A percentile compares a stretch with the other conserved stretches of the same genome.
phyloP scores from a whole-genome alignment of 2,329 filamentous ascomycete genomes.

The Intubia oerlemansii region DNA sequence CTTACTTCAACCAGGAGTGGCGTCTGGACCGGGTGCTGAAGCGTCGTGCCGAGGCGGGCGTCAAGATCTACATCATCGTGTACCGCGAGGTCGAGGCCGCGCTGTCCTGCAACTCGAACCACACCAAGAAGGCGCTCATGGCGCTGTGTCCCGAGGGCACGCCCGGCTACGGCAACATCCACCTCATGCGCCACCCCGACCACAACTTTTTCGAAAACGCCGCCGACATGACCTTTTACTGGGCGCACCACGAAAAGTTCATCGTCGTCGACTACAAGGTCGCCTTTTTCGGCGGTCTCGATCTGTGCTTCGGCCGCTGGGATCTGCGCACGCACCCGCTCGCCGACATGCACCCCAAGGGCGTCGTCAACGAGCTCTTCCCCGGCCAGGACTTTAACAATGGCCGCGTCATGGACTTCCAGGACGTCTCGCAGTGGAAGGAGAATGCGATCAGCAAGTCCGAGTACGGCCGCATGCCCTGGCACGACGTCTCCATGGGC shows the following conservation, averaged over 20 bases:
- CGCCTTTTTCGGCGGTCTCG: constrained; percentile 85
- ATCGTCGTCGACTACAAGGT: constrained; percentile 81
- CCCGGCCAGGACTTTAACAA: constrained; percentile 98
- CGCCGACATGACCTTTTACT: constrained; percentile 92
- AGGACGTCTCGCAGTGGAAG: constrained; percentile 81
- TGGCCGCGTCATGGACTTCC: constrained; percentile 88
- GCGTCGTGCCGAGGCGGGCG: constrained; percentile 70
- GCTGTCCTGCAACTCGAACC: constrained; percentile 75
- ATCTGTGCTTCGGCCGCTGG: constrained; percentile 92
- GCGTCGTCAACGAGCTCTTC: constrained; percentile 66
- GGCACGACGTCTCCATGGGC: constrained; percentile 91
- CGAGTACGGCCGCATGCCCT: constrained; percentile 88
- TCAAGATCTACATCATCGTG: constrained; percentile 84
- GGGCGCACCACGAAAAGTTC: constrained; percentile 96
- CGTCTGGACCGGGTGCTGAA: constrained; percentile 74
- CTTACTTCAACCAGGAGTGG: constrained; percentile 66
- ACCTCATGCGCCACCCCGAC: constrained; percentile 75
- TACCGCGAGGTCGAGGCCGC: constrained; percentile 75
- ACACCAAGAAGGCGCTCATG: constrained; percentile 75
- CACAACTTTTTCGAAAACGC: constrained; percentile 90
- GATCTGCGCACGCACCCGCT: constrained; percentile 70
- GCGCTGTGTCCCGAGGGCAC: constrained; percentile 61
- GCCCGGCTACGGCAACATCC: constrained; percentile 74
- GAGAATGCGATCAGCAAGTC: constrained; percentile 80
- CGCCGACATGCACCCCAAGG: constrained; percentile 70